A percentile compares a stretch with the other conserved stretches of the same genome.
phyloP scores from a whole-genome alignment of 1,139 yeast species.

The Geotrichum siamense region DNA sequence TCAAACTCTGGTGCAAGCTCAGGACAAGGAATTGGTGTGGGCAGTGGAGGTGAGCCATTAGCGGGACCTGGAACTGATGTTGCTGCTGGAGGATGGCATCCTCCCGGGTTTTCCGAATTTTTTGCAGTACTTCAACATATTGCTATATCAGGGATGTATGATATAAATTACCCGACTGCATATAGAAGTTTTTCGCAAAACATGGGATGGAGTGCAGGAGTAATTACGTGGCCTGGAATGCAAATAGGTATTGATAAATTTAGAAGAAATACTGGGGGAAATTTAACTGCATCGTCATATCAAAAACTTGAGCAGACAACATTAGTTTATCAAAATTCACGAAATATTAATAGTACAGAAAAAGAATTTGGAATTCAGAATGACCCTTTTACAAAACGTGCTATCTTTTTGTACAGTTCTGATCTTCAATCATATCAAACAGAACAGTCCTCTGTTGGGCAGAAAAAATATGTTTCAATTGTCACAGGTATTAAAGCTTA shows the following conservation, averaged over 20 bases:
- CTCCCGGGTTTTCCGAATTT: constrained; percentile 27
- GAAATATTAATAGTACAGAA: constrained; percentile 15
- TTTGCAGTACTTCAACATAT: constrained; percentile 29
- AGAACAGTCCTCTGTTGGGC: neutral
- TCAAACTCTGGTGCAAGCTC: constrained; percentile 19
- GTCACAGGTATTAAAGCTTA: constrained; percentile 31
- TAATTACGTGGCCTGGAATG: constrained; percentile 31
- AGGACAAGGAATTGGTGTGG: constrained; percentile 14
- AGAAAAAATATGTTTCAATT: constrained; percentile 21
- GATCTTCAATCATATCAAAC: neutral
- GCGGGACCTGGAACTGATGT: constrained; percentile 20
- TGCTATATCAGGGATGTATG: constrained; percentile 33
- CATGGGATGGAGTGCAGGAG: constrained; percentile 33
- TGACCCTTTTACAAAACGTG: neutral
- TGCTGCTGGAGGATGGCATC: constrained; percentile 25
- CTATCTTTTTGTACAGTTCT: constrained; percentile 1
- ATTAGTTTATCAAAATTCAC: constrained; percentile 23
- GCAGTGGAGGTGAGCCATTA: neutral
- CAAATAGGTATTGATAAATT: constrained; percentile 30
- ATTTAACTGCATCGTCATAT: constrained; percentile 24
- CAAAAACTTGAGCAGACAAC: constrained; percentile 23
- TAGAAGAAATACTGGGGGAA: constrained; percentile 32
- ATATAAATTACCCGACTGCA: constrained; percentile 31
- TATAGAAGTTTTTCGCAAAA: constrained; percentile 31
- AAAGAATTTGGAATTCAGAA: neutral